Evolutionary conservation across 257 asterid genomes (phyloP), one percentile per base, ranked within the genome.

Genomic region (Schizonepeta tenuifolia): DNA sequence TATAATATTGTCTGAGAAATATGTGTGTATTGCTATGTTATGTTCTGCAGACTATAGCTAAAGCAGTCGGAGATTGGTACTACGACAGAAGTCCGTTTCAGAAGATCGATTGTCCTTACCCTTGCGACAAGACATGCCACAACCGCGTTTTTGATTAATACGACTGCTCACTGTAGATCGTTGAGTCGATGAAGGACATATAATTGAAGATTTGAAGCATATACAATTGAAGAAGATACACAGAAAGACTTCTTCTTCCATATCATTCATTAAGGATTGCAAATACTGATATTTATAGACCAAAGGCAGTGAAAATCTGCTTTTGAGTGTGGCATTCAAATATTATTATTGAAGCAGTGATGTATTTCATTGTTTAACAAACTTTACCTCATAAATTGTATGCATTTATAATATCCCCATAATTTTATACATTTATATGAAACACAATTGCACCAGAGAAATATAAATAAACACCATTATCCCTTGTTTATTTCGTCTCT

Each of bases 41-140:
- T 70, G 18, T 15, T 63, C 5, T 75, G 81, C 95, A 94, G 98
- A 83, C 86, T 11, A 91, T 94, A 58, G 93, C 98, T 1, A 67
- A 83, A 77, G 91, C 97, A 41, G 93, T 91, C 20, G 99, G 96
- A 46, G 97, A 94, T 59, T 94, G 97, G 99, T 91, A 53, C 73
- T 89, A 70, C 20, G 93, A 89, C 69, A 85, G 87, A 77, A 86
- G 81, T 28, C 87, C 95, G 9, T 91, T 89, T 82, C 91, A 88
- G 84, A 76, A 78, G 86, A 87, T 91, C 14, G 99, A 91, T 71
- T 94, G 99, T 51, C 96, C 99, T 49, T 91, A 86, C 65, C 99
- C 99, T 38, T 94, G 97, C 46, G 97, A 94, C 83, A 87, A 76
- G 74, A 88, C 95, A 38, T 94, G 97, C 61, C 96, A 83, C 80